Evolutionary conservation across 768 basidiomycete genomes (phyloP), one percentile per base, ranked within the genome.

Genomic region (Suillus lakei): DNA sequence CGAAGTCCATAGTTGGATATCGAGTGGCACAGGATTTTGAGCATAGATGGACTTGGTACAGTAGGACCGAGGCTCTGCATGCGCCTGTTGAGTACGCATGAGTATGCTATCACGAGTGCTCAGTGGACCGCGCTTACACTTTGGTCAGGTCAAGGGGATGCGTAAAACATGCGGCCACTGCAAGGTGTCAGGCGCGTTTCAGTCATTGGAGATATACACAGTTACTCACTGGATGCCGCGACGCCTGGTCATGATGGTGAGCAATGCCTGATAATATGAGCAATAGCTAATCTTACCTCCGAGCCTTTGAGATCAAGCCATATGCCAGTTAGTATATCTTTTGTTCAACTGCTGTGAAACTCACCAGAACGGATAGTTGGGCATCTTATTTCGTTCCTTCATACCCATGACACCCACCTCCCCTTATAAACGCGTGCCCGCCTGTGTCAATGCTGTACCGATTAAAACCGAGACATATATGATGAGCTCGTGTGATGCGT

Each of bases 131-230:
- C 16, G 80, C 87, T 66, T 65, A 92, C 89, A 94, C 91, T 88
- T 95, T 96, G 38, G 91, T 91, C 61, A 95, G 80, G 77, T 95
- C 93, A 63, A 95, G 76, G 44, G 93, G 93, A 79, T 95, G 93
- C 0, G 92, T 95, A 72, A 86, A 89, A 62, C 84, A 87, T 34
- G 92, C 90, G 46, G 93, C 92, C 87, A 93, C 92, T 92, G 66
- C 54, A 69, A 64, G 36, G 59, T 48, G 39, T 59, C 63, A 46
- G 64, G 55, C 60, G 64, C 55, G 23, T 43, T 63, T 53, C 38
- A 36, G 26, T 13, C 21, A 15, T 30, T 16, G 28, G 28, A 34
- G 15, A 43, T 50, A 23, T 23, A 30, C 26, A n/a, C n/a, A 26
- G 60, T 6, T 34, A 81, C 86, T 30, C 73, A 89, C 88, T 84